phyloP scores from a whole-genome alignment of 306 rosid genomes.

The Pueraria montana region DNA sequence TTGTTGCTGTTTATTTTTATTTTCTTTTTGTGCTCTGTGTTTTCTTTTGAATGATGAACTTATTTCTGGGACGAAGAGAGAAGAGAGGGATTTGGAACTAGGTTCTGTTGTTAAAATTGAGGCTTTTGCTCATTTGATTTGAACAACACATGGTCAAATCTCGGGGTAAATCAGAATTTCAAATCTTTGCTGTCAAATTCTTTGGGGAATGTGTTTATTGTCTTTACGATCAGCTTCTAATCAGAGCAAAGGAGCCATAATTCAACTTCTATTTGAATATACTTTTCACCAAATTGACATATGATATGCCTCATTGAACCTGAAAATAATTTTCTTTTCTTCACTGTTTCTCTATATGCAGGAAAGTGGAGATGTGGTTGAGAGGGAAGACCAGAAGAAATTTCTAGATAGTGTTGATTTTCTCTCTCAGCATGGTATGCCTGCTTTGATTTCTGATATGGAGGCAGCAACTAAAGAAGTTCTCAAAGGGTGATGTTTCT shows the following conservation, averaged over 20 bases:
- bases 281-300: slow-evolving; percentile 30
- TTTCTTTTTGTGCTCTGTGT: not conserved
- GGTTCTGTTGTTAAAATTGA: slow-evolving; percentile 29
- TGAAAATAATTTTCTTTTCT: not conserved
- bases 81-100: slow-evolving; percentile 8
- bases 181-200: slow-evolving; percentile 6
- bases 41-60: slow-evolving; percentile 30
- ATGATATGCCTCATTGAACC: slow-evolving; percentile 22
- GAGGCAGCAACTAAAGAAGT: slow-evolving; percentile 76
- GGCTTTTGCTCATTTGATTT: slow-evolving; percentile 29
- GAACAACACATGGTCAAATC: slow-evolving; percentile 17
- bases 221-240: slow-evolving; percentile 19
- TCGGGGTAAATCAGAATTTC: slow-evolving; percentile 32
- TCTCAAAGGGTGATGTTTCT: slow-evolving; percentile 81
- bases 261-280: slow-evolving; percentile 13
- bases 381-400: slow-evolving; percentile 83
- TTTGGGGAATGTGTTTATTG: slow-evolving; percentile 9
- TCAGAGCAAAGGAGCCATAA: not conserved
- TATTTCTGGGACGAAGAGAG: not conserved
- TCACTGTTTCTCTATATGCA: slow-evolving; percentile 50
- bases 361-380: slow-evolving; percentile 79
- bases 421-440: slow-evolving; percentile 70
- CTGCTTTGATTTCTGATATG: slow-evolving; percentile 76
- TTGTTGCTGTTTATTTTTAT: not conserved
- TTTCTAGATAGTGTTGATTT: slow-evolving; percentile 87